phyloP scores from a whole-genome alignment of 148 eudicot species.

The Rhododendron simsii region DNA sequence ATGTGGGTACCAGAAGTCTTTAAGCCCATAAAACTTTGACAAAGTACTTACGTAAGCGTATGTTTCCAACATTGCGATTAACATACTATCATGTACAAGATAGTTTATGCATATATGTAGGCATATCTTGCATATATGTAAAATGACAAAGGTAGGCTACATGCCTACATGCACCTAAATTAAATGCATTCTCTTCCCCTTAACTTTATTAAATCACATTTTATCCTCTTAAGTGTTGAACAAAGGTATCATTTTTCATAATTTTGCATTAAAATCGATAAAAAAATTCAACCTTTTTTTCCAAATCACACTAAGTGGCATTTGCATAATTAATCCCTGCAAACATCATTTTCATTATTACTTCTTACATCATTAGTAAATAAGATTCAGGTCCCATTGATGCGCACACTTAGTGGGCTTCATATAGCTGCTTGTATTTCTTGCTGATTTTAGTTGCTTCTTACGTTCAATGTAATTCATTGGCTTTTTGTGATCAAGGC shows the following conservation, averaged over 20 bases:
- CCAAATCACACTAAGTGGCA: background rate
- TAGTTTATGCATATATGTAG: background rate
- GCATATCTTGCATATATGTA: background rate
- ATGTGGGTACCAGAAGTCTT: background rate
- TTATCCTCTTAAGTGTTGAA: background rate
- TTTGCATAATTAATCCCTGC: background rate
- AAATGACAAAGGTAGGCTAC: background rate
- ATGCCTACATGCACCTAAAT: background rate
- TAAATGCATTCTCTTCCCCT: background rate
- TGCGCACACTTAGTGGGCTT: background rate
- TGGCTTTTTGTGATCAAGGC: background rate
- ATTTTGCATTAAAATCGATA: background rate
- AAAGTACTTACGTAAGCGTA: background rate
- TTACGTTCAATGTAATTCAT: background rate
- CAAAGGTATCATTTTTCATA: background rate
- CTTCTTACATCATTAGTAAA: background rate
- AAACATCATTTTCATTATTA: background rate
- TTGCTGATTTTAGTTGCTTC: background rate
- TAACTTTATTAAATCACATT: background rate
- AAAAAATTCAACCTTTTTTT: background rate
- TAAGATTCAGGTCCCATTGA: background rate
- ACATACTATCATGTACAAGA: background rate
- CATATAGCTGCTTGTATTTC: background rate
- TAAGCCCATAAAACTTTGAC: background rate
- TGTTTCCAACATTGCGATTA: background rate